Conservation (phyloP, 345 rosid genomes). For the Geranium rotundifolium region DNA sequence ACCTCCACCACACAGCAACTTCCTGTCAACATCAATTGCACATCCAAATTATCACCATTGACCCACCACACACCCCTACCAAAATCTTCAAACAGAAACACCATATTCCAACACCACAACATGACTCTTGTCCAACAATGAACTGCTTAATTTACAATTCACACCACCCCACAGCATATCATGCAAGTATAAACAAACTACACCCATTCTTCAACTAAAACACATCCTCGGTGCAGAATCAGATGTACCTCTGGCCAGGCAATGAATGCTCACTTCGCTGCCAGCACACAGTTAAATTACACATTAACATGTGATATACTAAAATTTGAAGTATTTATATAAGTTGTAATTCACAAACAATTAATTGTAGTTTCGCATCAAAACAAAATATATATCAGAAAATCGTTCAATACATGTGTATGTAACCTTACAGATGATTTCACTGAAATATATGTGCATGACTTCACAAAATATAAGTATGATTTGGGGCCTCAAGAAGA, state of each 20-base stretch:
- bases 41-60: neutral
- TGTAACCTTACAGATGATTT: neutral
- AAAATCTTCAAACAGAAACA: constrained; percentile 14
- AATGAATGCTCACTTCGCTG: too few relatives aligned
- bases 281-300: too few relatives aligned
- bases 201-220: neutral
- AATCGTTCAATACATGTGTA: neutral
- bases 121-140: constrained; percentile 11
- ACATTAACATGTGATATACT: too few relatives aligned
- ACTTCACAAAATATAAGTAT: neutral
- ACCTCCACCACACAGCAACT: constrained; percentile 20
- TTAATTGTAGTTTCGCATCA: constrained; percentile 5
- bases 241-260: too few relatives aligned
- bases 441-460: neutral
- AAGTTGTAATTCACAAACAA: neutral
- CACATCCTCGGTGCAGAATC: too few relatives aligned
- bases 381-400: neutral
- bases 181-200: constrained; percentile 3
- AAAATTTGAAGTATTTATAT: too few relatives aligned
- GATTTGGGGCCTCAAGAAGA: neutral
- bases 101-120: constrained; percentile 16
- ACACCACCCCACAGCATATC: constrained; percentile 10
- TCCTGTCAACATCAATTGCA: constrained; percentile 18
- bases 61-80: constrained; percentile 14
- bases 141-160: constrained; percentile 6